Evolutionary conservation across 306 rosid genomes (phyloP), one percentile per base, ranked within the genome.

Genomic region (Pterocarpus macrocarpus): DNA sequence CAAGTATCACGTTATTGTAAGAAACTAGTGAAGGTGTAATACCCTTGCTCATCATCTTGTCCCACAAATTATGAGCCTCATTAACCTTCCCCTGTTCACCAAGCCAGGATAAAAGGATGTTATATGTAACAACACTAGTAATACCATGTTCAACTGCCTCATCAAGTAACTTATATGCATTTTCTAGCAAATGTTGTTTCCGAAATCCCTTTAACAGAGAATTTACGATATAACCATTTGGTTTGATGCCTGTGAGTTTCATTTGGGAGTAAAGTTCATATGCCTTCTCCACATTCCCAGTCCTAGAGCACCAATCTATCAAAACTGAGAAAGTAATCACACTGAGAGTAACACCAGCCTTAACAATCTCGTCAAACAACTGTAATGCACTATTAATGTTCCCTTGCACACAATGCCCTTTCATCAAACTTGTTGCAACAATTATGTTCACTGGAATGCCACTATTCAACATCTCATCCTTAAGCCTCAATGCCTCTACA

Each of bases 391-490:
- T 73, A 77, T 74, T 59, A 75, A 90, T 41, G 65, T 91, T 79
- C 66, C 97, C 91, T 79, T 53, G 82, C 88, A 44, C 69, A 71
- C 91, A 90, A 76, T 81, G 63, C 53, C 94, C 97, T 78, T 86
- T 88, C 86, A 92, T 80, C 87, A 94, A 94, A 67, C 81, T 85
- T 5, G 87, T 87, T 2, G 85, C 93, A 82, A 82, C 88, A 73
- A 39, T 17, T 84, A 82, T 73, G 82, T 87, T 85, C 76, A 89
- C 41, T 2, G 87, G 84, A n/a, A 73, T 44, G 62, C 96, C 87
- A 22, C 85, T 82, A 55, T 76, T 75, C 43, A 86, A 70, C 98
- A 94, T 94, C 78, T 91, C 94, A 83, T 92, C 94, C 85, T 79
- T 94, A 34, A 91, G 68, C 82, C 84, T 80, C 80, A 86, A 32